A percentile compares a stretch with the other conserved stretches of the same genome.
Evolutionary conservation across 1,139 yeast species (phyloP).

Genomic region (Kluyveromyces sp.): DNA sequence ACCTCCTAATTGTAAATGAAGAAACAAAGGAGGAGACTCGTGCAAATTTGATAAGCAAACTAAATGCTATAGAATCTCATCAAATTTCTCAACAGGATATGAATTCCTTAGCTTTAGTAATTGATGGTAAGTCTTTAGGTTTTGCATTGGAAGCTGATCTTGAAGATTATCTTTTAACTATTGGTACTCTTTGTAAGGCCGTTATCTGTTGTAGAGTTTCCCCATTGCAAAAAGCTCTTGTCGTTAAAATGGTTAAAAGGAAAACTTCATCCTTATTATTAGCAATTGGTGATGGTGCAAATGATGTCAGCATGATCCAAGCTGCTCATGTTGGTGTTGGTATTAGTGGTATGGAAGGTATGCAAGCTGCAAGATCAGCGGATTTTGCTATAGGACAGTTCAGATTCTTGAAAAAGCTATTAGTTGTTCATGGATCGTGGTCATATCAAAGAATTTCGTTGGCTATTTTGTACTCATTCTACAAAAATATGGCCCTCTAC

Average conservation of each 20-base stretch:
- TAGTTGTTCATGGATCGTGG: slow-evolving; percentile 97
- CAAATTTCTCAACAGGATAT: slow-evolving; percentile 58
- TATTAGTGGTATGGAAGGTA: slow-evolving; percentile 97
- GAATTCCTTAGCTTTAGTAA: slow-evolving; percentile 79
- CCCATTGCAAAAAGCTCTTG: slow-evolving; percentile 93
- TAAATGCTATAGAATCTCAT: slow-evolving; percentile 66
- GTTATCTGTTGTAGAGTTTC: slow-evolving; percentile 97
- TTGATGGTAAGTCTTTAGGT: slow-evolving; percentile 86
- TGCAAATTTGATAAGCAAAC: slow-evolving; percentile 63
- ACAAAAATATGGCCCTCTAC: slow-evolving; percentile 89
- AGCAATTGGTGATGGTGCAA: slow-evolving; percentile 98
- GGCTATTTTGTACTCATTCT: slow-evolving; percentile 89
- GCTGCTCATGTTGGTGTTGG: slow-evolving; percentile 99
- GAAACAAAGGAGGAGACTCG: slow-evolving; percentile 68
- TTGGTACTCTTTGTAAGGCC: slow-evolving; percentile 86
- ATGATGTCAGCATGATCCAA: slow-evolving; percentile 97
- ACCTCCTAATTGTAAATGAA: slow-evolving; percentile 80
- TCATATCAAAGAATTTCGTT: slow-evolving; percentile 88
- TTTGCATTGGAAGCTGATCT: slow-evolving; percentile 77
- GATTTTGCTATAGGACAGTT: slow-evolving; percentile 97
- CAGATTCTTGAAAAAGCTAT: slow-evolving; percentile 68
- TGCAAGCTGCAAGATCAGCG: slow-evolving; percentile 98
- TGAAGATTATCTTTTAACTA: slow-evolving; percentile 68
- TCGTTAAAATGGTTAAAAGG: slow-evolving; percentile 84
- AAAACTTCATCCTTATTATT: slow-evolving; percentile 69